Evolutionary conservation across 2,329 filamentous ascomycete genomes (phyloP), one percentile per base, ranked within the genome.

Genomic region (Botrytis fabae): DNA sequence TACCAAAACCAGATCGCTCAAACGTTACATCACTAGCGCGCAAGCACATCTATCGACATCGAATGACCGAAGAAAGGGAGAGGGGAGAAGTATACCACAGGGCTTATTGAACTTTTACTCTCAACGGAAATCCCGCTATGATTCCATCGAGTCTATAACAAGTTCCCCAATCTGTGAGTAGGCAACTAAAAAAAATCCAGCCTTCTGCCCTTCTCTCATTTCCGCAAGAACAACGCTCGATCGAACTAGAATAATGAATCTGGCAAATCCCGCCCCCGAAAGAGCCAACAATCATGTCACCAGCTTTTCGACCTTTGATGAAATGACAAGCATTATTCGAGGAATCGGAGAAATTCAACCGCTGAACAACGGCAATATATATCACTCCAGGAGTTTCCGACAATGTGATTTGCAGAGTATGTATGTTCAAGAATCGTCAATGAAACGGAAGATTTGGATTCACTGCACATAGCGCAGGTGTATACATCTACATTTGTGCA

Each of bases 261-360:
- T 44, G 14, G 42, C 12, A 51, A 51, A n/a, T 5, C 5, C 25
- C 2, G 25, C 12, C n/a, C 0, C 5, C 25, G n/a, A 1, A 51
- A 51, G 5, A 51, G n/a, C 2, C 0, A 51, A 16, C 2, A 51
- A 51, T 25, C 35, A 5, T 6, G 0, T 2, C 48, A 51, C 2
- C 48, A n/a, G 12, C 12, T n/a, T n/a, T 16, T n/a, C 25, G 14
- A n/a, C 12, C 12, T 14, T n/a, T 0, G 12, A 14, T 51, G 2
- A 7, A n/a, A n/a, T 14, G 4, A 0, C 25, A n/a, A 7, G 48
- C 0, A 4, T 51, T n/a, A 9, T 51, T 51, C 0, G 7, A 51
- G 2, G 2, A n/a, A 5, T 7, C 48, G 2, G 14, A 7, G 2
- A 51, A 3, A 7, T 7, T 14, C 12, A 2, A 51, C 25, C 12